phyloP scores from a whole-genome alignment of 2,329 filamentous ascomycete genomes.

The Dryadomyces quercivorus region DNA sequence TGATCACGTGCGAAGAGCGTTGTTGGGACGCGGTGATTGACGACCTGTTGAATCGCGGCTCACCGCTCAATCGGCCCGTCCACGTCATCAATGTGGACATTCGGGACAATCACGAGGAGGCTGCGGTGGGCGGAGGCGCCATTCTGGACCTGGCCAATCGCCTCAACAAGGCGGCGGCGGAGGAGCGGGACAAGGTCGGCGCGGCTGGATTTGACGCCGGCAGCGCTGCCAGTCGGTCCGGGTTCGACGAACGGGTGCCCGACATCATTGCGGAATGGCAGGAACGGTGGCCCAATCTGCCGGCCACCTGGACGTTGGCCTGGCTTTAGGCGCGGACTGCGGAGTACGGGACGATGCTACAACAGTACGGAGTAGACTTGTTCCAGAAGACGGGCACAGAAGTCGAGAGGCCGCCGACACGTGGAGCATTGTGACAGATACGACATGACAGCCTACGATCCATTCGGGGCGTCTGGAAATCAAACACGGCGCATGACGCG shows the following conservation, averaged over 20 bases:
- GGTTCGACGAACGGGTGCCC: conserved; percentile 87
- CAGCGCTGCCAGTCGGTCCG: conserved; percentile 51
- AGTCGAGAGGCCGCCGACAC: too few relatives aligned
- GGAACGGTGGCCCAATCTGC: conserved; percentile 83
- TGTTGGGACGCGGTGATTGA: conserved; percentile 98
- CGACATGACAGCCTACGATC: too few relatives aligned
- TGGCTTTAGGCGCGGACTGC: conserved; percentile 55
- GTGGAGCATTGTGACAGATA: neutral
- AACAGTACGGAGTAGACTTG: too few relatives aligned
- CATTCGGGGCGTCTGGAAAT: too few relatives aligned
- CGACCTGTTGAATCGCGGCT: conserved; percentile 75
- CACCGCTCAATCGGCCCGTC: conserved; percentile 79
- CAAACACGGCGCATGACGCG: conserved; percentile 1
- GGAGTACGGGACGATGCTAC: too few relatives aligned
- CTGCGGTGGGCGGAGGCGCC: conserved; percentile 75
- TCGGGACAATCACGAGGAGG: conserved; percentile 96
- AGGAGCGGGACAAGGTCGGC: conserved; percentile 60
- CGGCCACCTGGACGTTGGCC: conserved; percentile 84
- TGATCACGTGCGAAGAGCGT: conserved; percentile 94
- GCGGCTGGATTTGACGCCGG: conserved; percentile 57
- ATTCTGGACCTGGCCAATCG: conserved; percentile 84
- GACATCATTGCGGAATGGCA: conserved; percentile 91
- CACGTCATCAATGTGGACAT: conserved; percentile 99
- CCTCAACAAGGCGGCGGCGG: conserved; percentile 66
- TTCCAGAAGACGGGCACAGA: neutral